Evolutionary conservation across 1,284 basidiomycete species (phyloP).

Genomic region (Cryptococcus sp.): DNA sequence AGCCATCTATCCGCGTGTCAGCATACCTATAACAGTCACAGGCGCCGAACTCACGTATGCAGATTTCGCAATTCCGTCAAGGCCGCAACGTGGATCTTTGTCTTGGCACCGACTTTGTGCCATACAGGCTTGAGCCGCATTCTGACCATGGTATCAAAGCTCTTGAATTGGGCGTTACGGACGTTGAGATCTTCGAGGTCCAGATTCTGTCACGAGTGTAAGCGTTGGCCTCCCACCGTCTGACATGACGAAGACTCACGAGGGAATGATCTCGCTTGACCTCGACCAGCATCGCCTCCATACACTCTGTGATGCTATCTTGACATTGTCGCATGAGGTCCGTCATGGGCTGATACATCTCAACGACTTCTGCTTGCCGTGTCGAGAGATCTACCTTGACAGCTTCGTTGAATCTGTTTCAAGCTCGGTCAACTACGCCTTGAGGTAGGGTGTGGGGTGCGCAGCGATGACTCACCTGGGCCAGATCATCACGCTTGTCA

Average conservation of each 20-base stretch:
- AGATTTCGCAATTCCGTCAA: conserved; percentile 82
- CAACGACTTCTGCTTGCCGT: conserved; percentile 86
- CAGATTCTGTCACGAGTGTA: conserved; percentile 59
- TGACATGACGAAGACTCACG: conserved; percentile 56
- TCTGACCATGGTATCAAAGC: conserved; percentile 88
- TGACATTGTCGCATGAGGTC: conserved; percentile 89
- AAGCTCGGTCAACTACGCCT: conserved; percentile 1
- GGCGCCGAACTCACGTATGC: conserved; percentile 63
- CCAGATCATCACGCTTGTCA: conserved; percentile 86
- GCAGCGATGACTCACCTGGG: conserved; percentile 64
- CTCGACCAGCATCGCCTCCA: conserved; percentile 87
- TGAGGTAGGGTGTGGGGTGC: neutral
- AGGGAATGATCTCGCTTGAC: conserved; percentile 83
- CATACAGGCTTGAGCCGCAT: conserved; percentile 89
- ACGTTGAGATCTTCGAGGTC: conserved; percentile 92
- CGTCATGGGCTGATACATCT: conserved; percentile 84
- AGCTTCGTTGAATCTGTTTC: conserved; percentile 77
- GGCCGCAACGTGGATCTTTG: conserved; percentile 88
- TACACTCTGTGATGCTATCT: conserved; percentile 88
- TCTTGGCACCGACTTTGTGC: conserved; percentile 92
- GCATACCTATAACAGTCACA: too few relatives aligned
- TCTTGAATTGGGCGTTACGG: conserved; percentile 91
- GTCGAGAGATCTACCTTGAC: conserved; percentile 78
- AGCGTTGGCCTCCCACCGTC: neutral
- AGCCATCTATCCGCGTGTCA: conserved; percentile 62